Evolutionary conservation across 331 rosid species (phyloP), one percentile per base, ranked within the genome.

Genomic region (Erythrophleum ivorense): DNA sequence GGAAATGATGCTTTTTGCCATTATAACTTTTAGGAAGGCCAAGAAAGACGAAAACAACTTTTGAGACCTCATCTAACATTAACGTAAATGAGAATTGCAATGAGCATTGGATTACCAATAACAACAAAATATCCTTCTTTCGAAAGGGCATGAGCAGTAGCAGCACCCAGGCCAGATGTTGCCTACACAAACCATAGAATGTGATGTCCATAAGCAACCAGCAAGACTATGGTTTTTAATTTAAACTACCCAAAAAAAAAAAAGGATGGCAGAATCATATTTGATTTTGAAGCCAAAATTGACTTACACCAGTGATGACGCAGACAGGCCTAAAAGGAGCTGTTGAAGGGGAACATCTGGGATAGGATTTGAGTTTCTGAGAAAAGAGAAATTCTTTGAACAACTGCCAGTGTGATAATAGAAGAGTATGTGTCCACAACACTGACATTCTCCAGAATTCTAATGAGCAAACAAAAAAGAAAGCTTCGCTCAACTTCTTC

Each of bases 121-220:
- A 87, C 89, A 40, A 95, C 90, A 59, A 80, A 79, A 88, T 90
- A 95, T 66, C 98, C 98, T 73, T 79, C 90, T 82, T 74, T 79
- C 13, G 93, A 90, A 80, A 95, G 97, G 55, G 91, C 88, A 58
- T 68, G 77, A 62, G 98, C 98, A 63, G 98, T 80, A n/a, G 97
- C 90, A 6, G 86, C 92, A 76, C 97, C 98, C 80, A 95, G 60
- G 15, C 98, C 98, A 86, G 98, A 93, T 15, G 96, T 95, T 76
- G 97, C 98, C 97, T 95, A 78, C 81, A 80, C 38, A 73, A 75
- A 24, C 4, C 46, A 72, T 9, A 53, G 9, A 52, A 72, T 41
- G 31, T 33, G 38, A 46, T 54, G 29, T 34, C 77, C 73, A 78
- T 57, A 36, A 10, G 12, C 45, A 67, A 29, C 60, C 33, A 79